Percentiles rank a stretch among this genome's conserved stretches.
These are phyloP conservation scores for Ophiostoma pallidulum DNA, from an alignment of 2,329 filamentous ascomycete species.

Conservation along the genomic window DNA sequence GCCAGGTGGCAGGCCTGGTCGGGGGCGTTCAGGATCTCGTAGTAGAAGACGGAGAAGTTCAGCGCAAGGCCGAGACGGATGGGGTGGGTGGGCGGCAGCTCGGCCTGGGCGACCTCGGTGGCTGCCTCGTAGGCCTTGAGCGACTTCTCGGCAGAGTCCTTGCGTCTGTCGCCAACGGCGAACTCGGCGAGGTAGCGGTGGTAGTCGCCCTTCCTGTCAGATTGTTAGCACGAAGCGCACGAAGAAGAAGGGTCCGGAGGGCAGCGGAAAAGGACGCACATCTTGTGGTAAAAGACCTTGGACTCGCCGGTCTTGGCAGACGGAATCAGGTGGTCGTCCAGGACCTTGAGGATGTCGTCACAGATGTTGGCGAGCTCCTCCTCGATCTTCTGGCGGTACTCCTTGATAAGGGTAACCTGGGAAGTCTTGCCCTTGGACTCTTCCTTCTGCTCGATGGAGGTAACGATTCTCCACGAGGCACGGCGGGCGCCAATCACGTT, in stretches of 20 bases:
- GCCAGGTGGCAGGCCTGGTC: slow-evolving; percentile 97
- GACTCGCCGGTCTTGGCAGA: slow-evolving; percentile 92
- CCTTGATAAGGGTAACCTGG: slow-evolving; percentile 87
- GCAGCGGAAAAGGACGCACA: slow-evolving; percentile 42
- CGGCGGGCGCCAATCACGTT: slow-evolving; percentile 95
- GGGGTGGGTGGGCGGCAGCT: slow-evolving; percentile 81
- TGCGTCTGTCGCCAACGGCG: slow-evolving; percentile 85
- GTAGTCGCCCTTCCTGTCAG: slow-evolving; percentile 91
- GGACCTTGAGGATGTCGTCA: slow-evolving; percentile 89
- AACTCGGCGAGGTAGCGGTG: slow-evolving; percentile 98
- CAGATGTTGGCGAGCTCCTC: slow-evolving; percentile 93
- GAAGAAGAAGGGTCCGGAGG: background rate
- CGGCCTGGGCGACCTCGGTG: slow-evolving; percentile 80
- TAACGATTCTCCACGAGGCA: slow-evolving; percentile 97
- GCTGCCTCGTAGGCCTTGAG: slow-evolving; percentile 94
- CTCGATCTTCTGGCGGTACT: slow-evolving; percentile 98
- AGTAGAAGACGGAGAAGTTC: slow-evolving; percentile 99
- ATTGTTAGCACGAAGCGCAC: slow-evolving; percentile 15
- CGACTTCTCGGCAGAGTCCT: slow-evolving; percentile 85
- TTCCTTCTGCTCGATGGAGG: slow-evolving; percentile 98
- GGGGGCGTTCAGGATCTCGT: slow-evolving; percentile 97
- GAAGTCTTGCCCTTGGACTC: slow-evolving; percentile 94
- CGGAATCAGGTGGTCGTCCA: slow-evolving; percentile 87
- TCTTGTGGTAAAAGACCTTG: slow-evolving; percentile 99
- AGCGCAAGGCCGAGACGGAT: slow-evolving; percentile 84